Evolutionary conservation across 768 basidiomycete genomes (phyloP), one percentile per base, ranked within the genome.

Genomic region (Amanita polypyramis): DNA sequence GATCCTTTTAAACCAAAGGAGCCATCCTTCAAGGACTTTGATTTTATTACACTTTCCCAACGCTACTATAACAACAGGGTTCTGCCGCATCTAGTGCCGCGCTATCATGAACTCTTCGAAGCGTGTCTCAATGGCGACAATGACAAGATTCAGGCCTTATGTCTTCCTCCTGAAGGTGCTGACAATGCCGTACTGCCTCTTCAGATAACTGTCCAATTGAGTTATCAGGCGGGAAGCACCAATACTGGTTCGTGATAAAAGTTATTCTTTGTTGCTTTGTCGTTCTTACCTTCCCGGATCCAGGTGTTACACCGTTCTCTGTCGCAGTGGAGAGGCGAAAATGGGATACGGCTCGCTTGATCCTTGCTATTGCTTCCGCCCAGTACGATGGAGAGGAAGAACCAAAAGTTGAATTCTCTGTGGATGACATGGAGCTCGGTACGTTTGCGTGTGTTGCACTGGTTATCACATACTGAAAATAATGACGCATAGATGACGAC

Each of bases 301-400:
- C 34, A 75, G 76, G 73, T 14, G 64, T 63, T 34, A 75, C 73
- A 0, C 75, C 79, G 0, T 62, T 79, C 8, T 70, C 62, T 45
- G 71, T 75, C 15, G 79, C 79, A 0, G 51, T 79, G 10, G 57
- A 59, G 21, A 70, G 67, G 11, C 67, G 75, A 6, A 70, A 66
- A 15, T 83, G 79, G 79, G 64, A 69, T 4, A 76, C 78, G 0
- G 79, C 77, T 0, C 72, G 70, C n/a, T 61, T 80, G 5, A 67
- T 83, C n/a, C 55, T 81, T 19, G 73, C 75, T 1, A 79, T 80
- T 51, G 70, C 76, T 4, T 61, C 62, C 1, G 73, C 78, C 9
- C 80, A 83, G 56, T 76, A 76, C 51, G 63, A 70, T n/a, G n/a
- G n/a, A 37, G 34, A 12, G n/a, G 36, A 44, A 15, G 49, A 50